Conservation (phyloP, 768 basidiomycete species). For the Suillus paluster region DNA sequence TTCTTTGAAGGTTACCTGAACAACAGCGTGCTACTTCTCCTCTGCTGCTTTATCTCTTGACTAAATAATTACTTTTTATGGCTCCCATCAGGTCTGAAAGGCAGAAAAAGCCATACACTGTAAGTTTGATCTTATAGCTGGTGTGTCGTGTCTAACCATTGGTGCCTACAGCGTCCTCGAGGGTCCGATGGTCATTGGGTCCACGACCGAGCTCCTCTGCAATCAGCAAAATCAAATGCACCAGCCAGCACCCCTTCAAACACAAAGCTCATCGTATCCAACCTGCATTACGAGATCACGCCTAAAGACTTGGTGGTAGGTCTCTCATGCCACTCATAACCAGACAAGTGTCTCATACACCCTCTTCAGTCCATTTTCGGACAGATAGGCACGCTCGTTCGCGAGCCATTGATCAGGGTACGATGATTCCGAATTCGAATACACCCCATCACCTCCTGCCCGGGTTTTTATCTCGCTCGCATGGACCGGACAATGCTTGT, state of each 20-base stretch:
- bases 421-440: slow-evolving; percentile 58
- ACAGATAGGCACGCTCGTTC: slow-evolving; percentile 88
- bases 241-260: slow-evolving; percentile 34
- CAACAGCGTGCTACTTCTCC: slow-evolving; percentile 2
- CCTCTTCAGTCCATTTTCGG: slow-evolving; percentile 79
- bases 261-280: slow-evolving; percentile 76
- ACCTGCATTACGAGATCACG: slow-evolving; percentile 91
- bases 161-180: slow-evolving; percentile 57
- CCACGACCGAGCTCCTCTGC: slow-evolving; percentile 72
- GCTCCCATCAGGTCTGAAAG: slow-evolving; percentile 31
- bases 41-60: not conserved
- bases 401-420: slow-evolving; percentile 96
- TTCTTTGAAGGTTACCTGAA: not conserved
- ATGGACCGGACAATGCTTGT: slow-evolving; percentile 32
- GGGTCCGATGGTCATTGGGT: slow-evolving; percentile 70
- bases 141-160: slow-evolving; percentile 4
- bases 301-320: slow-evolving; percentile 87
- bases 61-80: slow-evolving; percentile 19
- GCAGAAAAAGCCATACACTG: slow-evolving; percentile 49
- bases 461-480: slow-evolving; percentile 32
- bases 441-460: slow-evolving; percentile 35
- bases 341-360: slow-evolving; percentile 11
- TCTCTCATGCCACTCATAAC: slow-evolving; percentile 15
- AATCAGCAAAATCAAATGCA: slow-evolving; percentile 31
- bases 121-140: slow-evolving; percentile 22